Base-by-base conservation (phyloP, 805 yeast genomes). In the Grigorovia transvaalensis region DNA sequence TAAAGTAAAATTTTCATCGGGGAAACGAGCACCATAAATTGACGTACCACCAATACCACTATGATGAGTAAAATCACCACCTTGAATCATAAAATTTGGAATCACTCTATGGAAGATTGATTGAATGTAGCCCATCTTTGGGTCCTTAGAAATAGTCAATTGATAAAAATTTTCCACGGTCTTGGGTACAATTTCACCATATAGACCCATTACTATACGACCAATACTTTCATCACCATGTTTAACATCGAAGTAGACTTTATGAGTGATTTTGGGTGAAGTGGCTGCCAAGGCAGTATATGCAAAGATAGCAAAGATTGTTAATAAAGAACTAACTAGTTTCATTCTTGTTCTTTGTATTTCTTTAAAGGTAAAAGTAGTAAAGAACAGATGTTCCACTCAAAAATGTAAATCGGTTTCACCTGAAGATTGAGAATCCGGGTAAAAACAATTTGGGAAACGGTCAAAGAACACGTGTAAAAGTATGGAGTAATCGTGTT, bases 101-200 rank as follows among this genome's bases (percentile, higher is more conserved):
- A 84, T 84, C 54, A 84, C 82, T 66, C 90, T 73, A 73, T 84
- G 89, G 80, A 84, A 84, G 52, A 76, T 73, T 15, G 85, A 78
- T 54, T 75, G 75, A 57, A 75, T 70, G 73, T 81, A 84, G 41
- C 82, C 82, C 63, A 82, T 74, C 42, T 74, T 69, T 38, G 85
- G 81, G 64, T 87, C 88, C 50, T 81, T 85, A 18, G 95, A 91
- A 47, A 81, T 74, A 49, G 88, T 74, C 68, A 89, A 76, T 62
- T 85, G 84, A 62, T 87, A 81, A 72, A 89, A 89, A 76, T 90
- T 90, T 68, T 87, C 90, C 43, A 77, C 93, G 29, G 97, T 90
- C 70, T 84, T 85, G 60, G 95, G 96, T 43, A 84, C 91, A 48
- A 80, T 86, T 23, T 81, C 79, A 47, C 96, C 97, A 66, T 82